Evolutionary conservation across 1,284 basidiomycete species (phyloP), one percentile per base, ranked within the genome.

Genomic region (Amylostereum areolatum): DNA sequence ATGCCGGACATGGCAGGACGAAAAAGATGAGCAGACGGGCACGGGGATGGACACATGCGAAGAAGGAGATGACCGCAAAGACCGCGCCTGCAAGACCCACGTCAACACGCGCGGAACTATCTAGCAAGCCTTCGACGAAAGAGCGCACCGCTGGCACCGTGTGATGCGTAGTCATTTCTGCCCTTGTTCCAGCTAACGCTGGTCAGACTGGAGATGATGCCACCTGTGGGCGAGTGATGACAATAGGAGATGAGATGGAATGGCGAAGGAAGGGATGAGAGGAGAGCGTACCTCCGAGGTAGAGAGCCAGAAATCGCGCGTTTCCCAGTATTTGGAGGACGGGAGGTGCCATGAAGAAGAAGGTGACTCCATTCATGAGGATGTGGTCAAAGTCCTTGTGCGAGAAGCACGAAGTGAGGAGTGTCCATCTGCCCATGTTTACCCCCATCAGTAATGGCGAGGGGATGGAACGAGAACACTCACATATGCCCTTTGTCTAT

Each of bases 1-100:
- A 94, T 0, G 91, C 91, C 0, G 91, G 92, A 52, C 89, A 73
- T 11, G 92, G 93, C 8, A 96, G 66, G 57, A 94, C 75, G 47
- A 83, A 89, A 65, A 92, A 95, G 45, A 96, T 64, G n/a, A 81
- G 68, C 63, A 95, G 89, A 0, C 73, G 81, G 49, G 83, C 72
- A 6, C 59, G 75, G 1, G 92, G 92, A 37, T 82, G 77, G 4
- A 79, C 64, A 62, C 83, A 87, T 2, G 88, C 85, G 47, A 88
- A 80, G 60, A 84, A 76, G 3, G 86, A 80, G 45, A 91, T 66
- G 27, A 88, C 73, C 7, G 83, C 79, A 66, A 83, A 89, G 52
- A 93, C 85, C 5, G 90, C 84, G 54, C 81, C 85, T 87, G 55
- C 8, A 47, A 10, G 45, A 33, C 54, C 18, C 18, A 18, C 18